phyloP scores from a whole-genome alignment of 495 filamentous ascomycete genomes.

The Neurospora sp. region DNA sequence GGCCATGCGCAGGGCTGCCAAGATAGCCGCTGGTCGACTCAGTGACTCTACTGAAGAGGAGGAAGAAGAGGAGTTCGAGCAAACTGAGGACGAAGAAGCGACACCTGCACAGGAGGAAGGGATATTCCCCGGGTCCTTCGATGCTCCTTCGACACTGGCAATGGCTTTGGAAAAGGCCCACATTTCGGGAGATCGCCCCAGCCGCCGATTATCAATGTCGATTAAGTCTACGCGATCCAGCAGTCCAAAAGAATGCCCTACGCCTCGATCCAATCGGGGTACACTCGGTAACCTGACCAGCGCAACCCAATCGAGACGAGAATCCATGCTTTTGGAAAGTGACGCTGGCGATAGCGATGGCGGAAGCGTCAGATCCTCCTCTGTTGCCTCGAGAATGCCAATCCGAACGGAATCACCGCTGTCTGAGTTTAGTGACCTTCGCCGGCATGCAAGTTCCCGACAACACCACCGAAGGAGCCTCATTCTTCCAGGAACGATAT shows the following conservation, averaged over 20 bases:
- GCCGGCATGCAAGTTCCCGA: slow-evolving; percentile 54
- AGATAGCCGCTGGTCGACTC: slow-evolving; percentile 74
- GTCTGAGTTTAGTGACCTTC: slow-evolving; percentile 66
- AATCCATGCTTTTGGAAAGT: slow-evolving; percentile 65
- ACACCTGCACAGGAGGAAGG: slow-evolving; percentile 32
- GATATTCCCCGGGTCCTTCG: slow-evolving; percentile 43
- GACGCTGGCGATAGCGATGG: slow-evolving; percentile 68
- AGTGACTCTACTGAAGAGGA: slow-evolving; percentile 60
- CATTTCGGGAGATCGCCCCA: slow-evolving; percentile 28
- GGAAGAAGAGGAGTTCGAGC: slow-evolving; percentile 29
- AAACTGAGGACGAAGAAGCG: slow-evolving; percentile 20
- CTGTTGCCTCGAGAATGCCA: slow-evolving; percentile 52
- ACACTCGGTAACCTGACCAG: slow-evolving; percentile 45
- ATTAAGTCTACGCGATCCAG: slow-evolving; percentile 61
- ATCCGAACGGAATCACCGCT: slow-evolving; percentile 79
- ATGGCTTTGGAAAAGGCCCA: slow-evolving; percentile 41
- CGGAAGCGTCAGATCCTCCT: slow-evolving; percentile 72
- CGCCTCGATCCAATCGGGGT: slow-evolving; percentile 76
- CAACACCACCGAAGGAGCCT: slow-evolving; percentile 78
- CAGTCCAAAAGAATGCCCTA: slow-evolving; percentile 85
- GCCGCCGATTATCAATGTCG: slow-evolving; percentile 29
- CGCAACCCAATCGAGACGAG: slow-evolving; percentile 56
- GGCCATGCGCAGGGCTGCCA: slow-evolving; percentile 80
- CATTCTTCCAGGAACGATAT: slow-evolving; percentile 61
- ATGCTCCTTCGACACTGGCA: slow-evolving; percentile 47